A percentile compares a stretch with the other conserved stretches of the same genome.
These are phyloP conservation scores for Paramecium caudatum DNA, from an alignment of 73 alveolate genomes.

Conservation along the genomic window DNA sequence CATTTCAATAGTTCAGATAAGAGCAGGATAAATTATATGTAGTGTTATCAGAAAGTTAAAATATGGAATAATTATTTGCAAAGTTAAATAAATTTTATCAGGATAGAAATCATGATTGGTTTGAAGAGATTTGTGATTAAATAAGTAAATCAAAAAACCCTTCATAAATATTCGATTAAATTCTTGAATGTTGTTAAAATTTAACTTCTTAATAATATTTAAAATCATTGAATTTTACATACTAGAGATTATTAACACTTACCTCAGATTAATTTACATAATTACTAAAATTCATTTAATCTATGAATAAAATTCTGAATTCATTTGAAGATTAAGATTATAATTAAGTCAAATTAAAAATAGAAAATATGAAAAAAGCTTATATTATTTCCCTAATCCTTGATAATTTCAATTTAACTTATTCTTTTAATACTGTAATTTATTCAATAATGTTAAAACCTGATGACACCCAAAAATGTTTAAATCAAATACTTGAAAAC, in stretches of 20 bases:
- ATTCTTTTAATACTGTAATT: background rate
- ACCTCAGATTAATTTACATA: background rate
- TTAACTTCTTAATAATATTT: background rate
- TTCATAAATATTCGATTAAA: background rate
- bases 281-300: background rate
- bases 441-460: background rate
- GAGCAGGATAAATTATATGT: background rate
- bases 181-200: background rate
- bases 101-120: background rate
- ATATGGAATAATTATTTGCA: background rate
- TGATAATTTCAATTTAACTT: background rate
- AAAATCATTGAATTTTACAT: background rate
- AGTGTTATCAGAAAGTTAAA: background rate
- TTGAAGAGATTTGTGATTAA: background rate
- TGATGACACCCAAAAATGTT: background rate
- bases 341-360: background rate
- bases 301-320: background rate
- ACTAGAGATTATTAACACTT: background rate
- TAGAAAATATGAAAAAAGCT: background rate
- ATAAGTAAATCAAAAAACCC: background rate
- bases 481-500: constrained; percentile 30
- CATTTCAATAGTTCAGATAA: background rate
- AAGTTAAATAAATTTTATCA: background rate
- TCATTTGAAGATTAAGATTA: constrained; percentile 5
- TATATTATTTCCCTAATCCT: background rate